Base-by-base conservation (phyloP, 176 grass and related monocot genomes). In the Metroxylon sagu region DNA sequence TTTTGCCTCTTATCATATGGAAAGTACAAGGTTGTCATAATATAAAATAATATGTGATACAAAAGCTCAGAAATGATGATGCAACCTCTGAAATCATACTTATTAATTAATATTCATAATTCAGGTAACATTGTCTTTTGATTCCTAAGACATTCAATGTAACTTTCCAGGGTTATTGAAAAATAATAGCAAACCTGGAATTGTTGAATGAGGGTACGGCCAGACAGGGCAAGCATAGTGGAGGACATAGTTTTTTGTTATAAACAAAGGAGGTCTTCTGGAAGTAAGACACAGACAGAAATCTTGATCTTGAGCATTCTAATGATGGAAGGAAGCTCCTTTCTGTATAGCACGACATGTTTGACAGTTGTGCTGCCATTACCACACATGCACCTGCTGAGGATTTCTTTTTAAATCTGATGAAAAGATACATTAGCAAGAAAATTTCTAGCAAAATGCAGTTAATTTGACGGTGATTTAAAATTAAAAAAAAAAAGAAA, bases 131-230 rank as follows among this genome's bases (percentile, higher is more conserved):
- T 8, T 54, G 6, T 5, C n/a, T 52, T 27, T 16, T 14, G 17
- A 49, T 53, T 29, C 15, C 8, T 48, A 30, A 55, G 8, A 17
- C 14, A 18, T 43, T 29, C 50, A 63, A 54, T 50, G 62, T 2
- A 55, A 18, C 26, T 16, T 14, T 43, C 35, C 35, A 43, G 35
- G 35, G 35, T 7, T 14, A 43, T 43, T 43, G 35, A 43, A 43
- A 43, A 10, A 43, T 12, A 43, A 43, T 43, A 10, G 10, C 70
- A 18, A n/a, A 73, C 70, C 70, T 73, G 51, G 6, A 53, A 48
- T 53, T 62, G 19, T 49, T 18, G 29, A 18, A 14, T 26, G 50
- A 25, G 14, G 50, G 50, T 3, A 54, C 18, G 39, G 27, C 18
- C 25, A 48, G 19, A 51, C 28, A 39, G 28, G 23, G 21, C 6